Base-by-base conservation (phyloP, 1,284 basidiomycete species). In the Pterulicium gracile region DNA sequence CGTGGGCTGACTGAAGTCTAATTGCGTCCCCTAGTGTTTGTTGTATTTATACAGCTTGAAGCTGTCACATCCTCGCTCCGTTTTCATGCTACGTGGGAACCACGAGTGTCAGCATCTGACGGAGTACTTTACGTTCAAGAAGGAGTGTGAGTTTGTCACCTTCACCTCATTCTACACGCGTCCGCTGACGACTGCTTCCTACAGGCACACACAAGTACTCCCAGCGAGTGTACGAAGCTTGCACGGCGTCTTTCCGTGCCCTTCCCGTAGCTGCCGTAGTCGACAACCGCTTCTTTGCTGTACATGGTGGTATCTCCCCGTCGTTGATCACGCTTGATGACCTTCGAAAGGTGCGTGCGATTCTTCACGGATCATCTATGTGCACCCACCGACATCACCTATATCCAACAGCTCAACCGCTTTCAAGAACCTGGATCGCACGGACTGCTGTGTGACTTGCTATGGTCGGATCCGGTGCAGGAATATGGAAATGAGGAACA, bases 91-190 rank as follows among this genome's bases (percentile, higher is more conserved):
- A 18, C 84, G 95, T 43, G 95, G 95, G 18, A 98, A 98, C 65
- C 95, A 98, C 67, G 95, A 98, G 73, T 98, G 95, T 60, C 81
- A 86, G 42, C 93, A 97, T 66, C 71, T 97, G 49, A 97, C 93
- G 7, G 92, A 95, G 65, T 96, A 95, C 66, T 96, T 97, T 61
- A 96, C 93, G 19, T 97, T 96, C 74, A 94, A 93, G 68, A 83
- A 90, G 47, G 93, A 94, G 74, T 92, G 89, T 87, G 52, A 53
- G 75, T 63, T 10, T 10, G 7, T 41, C 19, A 7, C 54, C 54
- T 41, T 22, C 18, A 2, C 10, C 27, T n/a, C 7, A 7, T 42
- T 17, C 24, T 44, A 4, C 17, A 17, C n/a, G 13, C 20, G 5
- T n/a, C 14, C 35, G n/a, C 7, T 23, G 44, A 20, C 35, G 2